Conservation (phyloP, 2,329 filamentous ascomycete species). For the Beauveria sp. region DNA sequence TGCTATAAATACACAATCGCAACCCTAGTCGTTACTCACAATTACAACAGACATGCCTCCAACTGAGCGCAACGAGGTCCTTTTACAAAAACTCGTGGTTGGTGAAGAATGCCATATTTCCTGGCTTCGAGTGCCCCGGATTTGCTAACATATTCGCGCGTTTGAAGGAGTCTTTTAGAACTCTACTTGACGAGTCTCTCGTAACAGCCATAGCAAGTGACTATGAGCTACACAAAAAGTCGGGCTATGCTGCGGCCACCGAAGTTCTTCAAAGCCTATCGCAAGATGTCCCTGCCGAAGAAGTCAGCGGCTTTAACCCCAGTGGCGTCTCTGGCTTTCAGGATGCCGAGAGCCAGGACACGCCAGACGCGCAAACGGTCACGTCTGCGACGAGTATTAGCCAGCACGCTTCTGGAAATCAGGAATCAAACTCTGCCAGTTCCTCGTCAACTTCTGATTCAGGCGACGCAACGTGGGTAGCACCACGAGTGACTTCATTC, state of each 20-base stretch:
- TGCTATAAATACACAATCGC: neutral
- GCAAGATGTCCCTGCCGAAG: conserved; percentile 55
- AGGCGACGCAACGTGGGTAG: conserved; percentile 15
- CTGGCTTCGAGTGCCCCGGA: neutral
- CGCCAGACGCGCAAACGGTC: conserved; percentile 17
- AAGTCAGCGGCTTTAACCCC: conserved; percentile 70
- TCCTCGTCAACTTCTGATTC: conserved; percentile 20
- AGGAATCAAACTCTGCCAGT: conserved; percentile 23
- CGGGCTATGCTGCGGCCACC: conserved; percentile 46
- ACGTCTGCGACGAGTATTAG: conserved; percentile 22
- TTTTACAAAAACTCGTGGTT: conserved; percentile 3
- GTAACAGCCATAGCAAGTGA: conserved; percentile 71
- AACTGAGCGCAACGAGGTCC: neutral
- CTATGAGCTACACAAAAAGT: conserved; percentile 52
- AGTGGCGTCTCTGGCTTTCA: conserved; percentile 54
- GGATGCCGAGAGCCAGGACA: conserved; percentile 20
- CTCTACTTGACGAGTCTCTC: conserved; percentile 68
- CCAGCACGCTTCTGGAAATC: conserved; percentile 20
- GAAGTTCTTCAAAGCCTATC: conserved; percentile 59
- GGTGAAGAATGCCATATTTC: neutral
- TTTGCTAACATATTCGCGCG: neutral
- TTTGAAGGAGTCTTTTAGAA: conserved; percentile 60
- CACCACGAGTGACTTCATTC: conserved; percentile 27
- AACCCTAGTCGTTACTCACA: neutral
- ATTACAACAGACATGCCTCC: neutral